Conservation (phyloP, 106 monocot genomes). For the Acanthochlamys bracteata region DNA sequence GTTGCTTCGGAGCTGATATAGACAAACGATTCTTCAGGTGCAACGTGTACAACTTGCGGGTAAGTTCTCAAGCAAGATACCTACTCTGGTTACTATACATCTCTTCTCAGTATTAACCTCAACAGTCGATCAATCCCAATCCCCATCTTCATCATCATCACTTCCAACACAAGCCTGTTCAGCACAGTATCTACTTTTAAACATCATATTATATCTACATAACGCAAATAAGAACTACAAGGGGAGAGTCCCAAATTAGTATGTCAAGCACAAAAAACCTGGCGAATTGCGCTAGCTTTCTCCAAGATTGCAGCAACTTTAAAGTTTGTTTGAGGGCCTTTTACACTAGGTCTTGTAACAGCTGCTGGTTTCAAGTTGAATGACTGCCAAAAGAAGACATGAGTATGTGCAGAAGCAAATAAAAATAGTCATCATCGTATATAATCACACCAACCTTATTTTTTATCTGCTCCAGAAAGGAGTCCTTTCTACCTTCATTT, state of each 20-base stretch:
- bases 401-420: too few relatives aligned
- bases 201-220: background rate
- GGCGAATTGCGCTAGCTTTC: conserved; percentile 92
- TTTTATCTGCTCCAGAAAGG: conserved; percentile 82
- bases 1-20: too few relatives aligned
- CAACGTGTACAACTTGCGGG: too few relatives aligned
- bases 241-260: too few relatives aligned
- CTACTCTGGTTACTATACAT: too few relatives aligned
- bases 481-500: conserved; percentile 49
- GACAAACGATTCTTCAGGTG: too few relatives aligned
- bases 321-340: conserved; percentile 61
- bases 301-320: conserved; percentile 93
- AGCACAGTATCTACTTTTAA: too few relatives aligned
- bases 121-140: background rate
- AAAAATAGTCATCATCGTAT: too few relatives aligned
- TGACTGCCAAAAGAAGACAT: conserved; percentile 41
- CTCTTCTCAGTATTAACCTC: too few relatives aligned
- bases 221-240: too few relatives aligned
- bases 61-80: too few relatives aligned
- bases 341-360: conserved; percentile 35
- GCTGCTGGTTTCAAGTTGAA: conserved; percentile 75
- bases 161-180: background rate
- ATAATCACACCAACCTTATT: conserved; percentile 59
- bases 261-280: conserved; percentile 33
- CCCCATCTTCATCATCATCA: conserved; percentile 1